These are phyloP conservation scores for Lyophyllum semitale DNA, from an alignment of 768 basidiomycete genomes.

Conservation along the genomic window DNA sequence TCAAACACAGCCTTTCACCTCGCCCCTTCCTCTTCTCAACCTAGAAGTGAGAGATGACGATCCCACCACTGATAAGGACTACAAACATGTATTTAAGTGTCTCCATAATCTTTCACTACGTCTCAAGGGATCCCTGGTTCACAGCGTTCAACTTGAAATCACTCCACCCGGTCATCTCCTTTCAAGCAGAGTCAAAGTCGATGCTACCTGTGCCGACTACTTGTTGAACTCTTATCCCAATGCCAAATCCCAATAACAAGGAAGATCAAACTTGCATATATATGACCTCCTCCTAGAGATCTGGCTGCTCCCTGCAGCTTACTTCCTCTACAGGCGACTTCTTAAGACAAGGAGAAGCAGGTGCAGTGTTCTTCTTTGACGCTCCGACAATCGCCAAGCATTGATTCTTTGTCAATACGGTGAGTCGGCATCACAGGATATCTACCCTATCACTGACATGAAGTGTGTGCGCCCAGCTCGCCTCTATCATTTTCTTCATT, in stretches of 20 bases:
- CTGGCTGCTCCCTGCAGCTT: constrained; percentile 24
- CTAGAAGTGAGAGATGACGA: constrained; percentile 30
- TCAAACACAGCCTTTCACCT: constrained; percentile 17
- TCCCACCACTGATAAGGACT: constrained; percentile 35
- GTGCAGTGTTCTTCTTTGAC: no score
- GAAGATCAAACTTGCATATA: constrained; percentile 29
- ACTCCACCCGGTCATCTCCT: no score
- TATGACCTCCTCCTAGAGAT: constrained; percentile 24
- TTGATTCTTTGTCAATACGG: no score
- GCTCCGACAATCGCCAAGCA: no score
- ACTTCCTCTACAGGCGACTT: no score
- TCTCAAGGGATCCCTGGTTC: constrained; percentile 18
- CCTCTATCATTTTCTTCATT: no score
- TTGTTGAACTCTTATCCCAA: constrained; percentile 1
- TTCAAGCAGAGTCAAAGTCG: constrained; percentile 17
- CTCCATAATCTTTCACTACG: constrained; percentile 28
- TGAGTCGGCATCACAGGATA: no score
- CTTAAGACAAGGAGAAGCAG: no score
- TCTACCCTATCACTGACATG: no score
- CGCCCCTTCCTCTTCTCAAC: constrained; percentile 29
- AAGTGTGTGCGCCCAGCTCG: no score
- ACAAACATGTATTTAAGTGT: constrained; percentile 34
- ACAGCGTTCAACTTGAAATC: constrained; percentile 23
- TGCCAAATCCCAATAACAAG: constrained; percentile 32
- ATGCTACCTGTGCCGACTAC: constrained; percentile 16